Evolutionary conservation across 176 grass and related monocot genomes (phyloP), one percentile per base, ranked within the genome.

Genomic region (Oryza longistaminata): DNA sequence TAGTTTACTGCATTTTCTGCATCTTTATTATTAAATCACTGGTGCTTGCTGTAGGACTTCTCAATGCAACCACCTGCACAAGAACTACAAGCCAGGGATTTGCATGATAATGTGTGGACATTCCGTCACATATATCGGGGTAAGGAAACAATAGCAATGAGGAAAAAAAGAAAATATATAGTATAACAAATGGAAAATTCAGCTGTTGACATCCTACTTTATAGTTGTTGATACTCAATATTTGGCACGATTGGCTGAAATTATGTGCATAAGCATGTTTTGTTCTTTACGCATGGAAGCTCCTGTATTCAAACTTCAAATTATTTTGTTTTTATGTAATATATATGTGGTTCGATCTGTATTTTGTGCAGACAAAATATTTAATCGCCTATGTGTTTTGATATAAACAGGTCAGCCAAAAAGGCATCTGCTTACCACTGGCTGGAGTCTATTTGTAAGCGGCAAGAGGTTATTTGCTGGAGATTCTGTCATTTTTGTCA

Each of bases 361-460:
- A 71, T 19, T 11, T 2, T 79, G 37, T 81, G 44, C 16, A 9
- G 3, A 79, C 62, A 87, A 17, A 52, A 70, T 87, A 46, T 80
- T 71, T 71, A 19, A 69, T 37, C 13, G 6, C 75, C 14, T 2
- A 1, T 29, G 6, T 79, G 40, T 64, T 87, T 16, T 68, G 9
- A 17, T 75, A 49, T 49, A 44, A 81, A 80, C 80, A 94, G 92
- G 92, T 73, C 88, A 91, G 67, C 92, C 92, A 43, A 94, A 90
- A 85, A 60, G 92, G 31, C 92, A 94, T 87, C 71, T 94, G 7
- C 89, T 94, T 73, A 94, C 92, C 49, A 91, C 92, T 74, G 92
- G 92, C 33, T 94, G 92, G 92, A 94, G 92, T 87, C 83, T 94
- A 49, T 94, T 89, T 88, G 92, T 94, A 35, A 94, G 92, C 1